These are phyloP conservation scores for Cercospora beticola DNA, from an alignment of 2,329 filamentous ascomycete species.

Conservation along the genomic window DNA sequence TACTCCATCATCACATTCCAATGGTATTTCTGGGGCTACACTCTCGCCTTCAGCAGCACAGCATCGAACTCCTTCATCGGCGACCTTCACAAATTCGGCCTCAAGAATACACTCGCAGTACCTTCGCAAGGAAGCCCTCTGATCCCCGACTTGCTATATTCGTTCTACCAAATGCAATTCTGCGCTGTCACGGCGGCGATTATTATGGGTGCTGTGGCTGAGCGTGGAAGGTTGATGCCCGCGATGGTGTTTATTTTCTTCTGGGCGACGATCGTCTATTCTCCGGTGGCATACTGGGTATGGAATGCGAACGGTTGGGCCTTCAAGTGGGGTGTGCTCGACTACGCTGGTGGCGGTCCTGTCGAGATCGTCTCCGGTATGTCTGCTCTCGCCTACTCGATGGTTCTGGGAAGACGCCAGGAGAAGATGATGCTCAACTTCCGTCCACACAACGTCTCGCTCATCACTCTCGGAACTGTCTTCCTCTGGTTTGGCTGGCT, in stretches of 20 bases:
- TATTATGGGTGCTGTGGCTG: constrained; percentile 85
- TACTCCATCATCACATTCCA: constrained; percentile 91
- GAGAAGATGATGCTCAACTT: constrained; percentile 99
- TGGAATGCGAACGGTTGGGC: constrained; percentile 96
- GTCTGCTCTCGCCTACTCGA: constrained; percentile 90
- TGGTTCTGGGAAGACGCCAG: constrained; percentile 91
- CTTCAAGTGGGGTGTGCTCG: constrained; percentile 84
- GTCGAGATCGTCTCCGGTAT: constrained; percentile 96
- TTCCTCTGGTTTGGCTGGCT: constrained; percentile 99
- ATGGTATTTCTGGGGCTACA: constrained; percentile 99
- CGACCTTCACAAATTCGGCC: constrained; percentile 81
- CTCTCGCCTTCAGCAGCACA: constrained; percentile 80
- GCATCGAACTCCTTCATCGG: constrained; percentile 86
- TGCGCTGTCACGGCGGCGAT: constrained; percentile 90
- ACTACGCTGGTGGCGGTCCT: constrained; percentile 94
- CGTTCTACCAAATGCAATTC: constrained; percentile 99
- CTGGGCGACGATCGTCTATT: constrained; percentile 98
- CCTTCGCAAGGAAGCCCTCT: constrained; percentile 88
- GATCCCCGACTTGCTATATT: constrained; percentile 85
- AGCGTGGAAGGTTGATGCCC: constrained; percentile 88
- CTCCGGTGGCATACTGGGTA: constrained; percentile 91
- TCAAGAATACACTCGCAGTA: constrained; percentile 76
- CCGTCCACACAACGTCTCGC: constrained; percentile 95
- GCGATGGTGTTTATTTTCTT: constrained; percentile 94
- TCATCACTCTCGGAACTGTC: constrained; percentile 92